A percentile compares a stretch with the other conserved stretches of the same genome.
Conservation (phyloP, 805 yeast genomes). For the Pichia ethanolica region DNA sequence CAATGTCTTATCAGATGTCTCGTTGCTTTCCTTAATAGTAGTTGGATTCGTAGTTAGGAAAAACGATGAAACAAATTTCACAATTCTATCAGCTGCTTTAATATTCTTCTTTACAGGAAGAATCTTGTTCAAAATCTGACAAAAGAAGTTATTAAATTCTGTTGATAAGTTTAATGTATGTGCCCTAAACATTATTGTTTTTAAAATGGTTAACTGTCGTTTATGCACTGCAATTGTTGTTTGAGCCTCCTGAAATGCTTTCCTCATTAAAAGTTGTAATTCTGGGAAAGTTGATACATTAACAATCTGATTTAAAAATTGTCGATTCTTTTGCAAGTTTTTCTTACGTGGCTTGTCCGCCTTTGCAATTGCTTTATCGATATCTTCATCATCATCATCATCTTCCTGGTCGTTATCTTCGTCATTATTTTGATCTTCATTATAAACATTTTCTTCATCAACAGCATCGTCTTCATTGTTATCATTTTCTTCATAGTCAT, state of each 20-base stretch:
- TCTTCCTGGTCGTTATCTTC: background rate
- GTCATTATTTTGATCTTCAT: background rate
- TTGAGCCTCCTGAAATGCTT: slow-evolving; percentile 78
- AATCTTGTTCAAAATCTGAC: slow-evolving; percentile 54
- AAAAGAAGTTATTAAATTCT: slow-evolving; percentile 53
- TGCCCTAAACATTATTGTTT: slow-evolving; percentile 51
- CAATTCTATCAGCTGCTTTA: slow-evolving; percentile 65
- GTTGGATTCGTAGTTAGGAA: slow-evolving; percentile 40
- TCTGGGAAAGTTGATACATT: slow-evolving; percentile 15
- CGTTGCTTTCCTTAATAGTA: slow-evolving; percentile 16
- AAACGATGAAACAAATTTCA: slow-evolving; percentile 57
- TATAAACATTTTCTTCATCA: background rate
- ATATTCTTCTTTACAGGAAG: slow-evolving; percentile 65
- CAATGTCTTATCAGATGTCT: slow-evolving; percentile 27
- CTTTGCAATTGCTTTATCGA: slow-evolving; percentile 6
- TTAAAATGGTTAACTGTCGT: slow-evolving; percentile 58
- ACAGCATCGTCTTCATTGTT: background rate
- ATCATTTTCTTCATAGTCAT: background rate
- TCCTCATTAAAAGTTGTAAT: slow-evolving; percentile 45
- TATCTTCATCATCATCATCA: slow-evolving; percentile 4
- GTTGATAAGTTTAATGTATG: slow-evolving; percentile 44
- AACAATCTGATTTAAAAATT: background rate
- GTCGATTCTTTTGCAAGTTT: background rate
- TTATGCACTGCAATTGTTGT: slow-evolving; percentile 65
- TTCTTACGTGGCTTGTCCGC: background rate